Base-by-base conservation (phyloP, 1,284 basidiomycete genomes). In the Cryptococcus sp. region DNA sequence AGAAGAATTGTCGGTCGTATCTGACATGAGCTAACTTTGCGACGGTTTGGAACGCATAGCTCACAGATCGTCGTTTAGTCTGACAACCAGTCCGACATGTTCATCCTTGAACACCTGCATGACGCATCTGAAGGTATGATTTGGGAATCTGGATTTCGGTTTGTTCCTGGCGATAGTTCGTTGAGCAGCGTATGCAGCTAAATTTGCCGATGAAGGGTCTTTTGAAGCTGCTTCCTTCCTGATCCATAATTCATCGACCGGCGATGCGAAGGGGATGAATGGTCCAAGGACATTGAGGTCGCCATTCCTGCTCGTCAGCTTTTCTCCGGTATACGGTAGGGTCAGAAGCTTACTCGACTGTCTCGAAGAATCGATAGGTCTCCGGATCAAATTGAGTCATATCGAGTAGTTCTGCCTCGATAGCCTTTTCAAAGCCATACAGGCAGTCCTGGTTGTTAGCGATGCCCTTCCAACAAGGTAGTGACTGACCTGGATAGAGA, bases 201-300 rank as follows among this genome's bases (percentile, higher is more conserved):
- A 14, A 19, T 39, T 39, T 4, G 14, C 36, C 4, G 5, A 19
- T 7, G 36, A n/a, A 16, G 36, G 36, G 7, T 31, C 36, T 39
- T 41, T 49, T 4, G 39, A 23, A 24, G 19, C 31, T 16, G 36
- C 40, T 16, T 46, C 19, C 1, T 54, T 59, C 45, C 49, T 43
- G 25, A 66, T 52, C 60, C 66, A 73, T 18, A 31, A 31, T 11
- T 52, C 34, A 44, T 74, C 92, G 28, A 90, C 83, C 0, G 94
- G 96, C 0, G 89, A 93, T 1, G 96, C 96, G 66, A 99, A 98
- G 9, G 96, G 93, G 60, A 98, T 88, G 71, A 93, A 94, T 56
- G 82, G 40, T 4, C 73, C 74, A 13, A 91, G 88, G 73, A 97
- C 91, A 70, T 99, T 99, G 85, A 94, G 93, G 73, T 99, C 96